phyloP scores from a whole-genome alignment of 1,139 yeast species.

The Arxiozyma heterogenica region DNA sequence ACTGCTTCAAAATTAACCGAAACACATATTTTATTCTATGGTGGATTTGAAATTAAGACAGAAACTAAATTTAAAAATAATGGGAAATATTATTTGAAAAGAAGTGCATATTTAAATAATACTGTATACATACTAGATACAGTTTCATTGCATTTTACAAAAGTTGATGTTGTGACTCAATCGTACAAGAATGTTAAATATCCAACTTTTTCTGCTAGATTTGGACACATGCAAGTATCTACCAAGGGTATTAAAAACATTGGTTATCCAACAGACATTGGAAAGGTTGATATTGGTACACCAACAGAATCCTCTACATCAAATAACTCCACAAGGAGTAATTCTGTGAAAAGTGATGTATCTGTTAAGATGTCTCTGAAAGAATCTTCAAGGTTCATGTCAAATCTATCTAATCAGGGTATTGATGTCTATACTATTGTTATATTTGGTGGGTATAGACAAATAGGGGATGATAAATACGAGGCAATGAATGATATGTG shows the following conservation, averaged over 20 bases:
- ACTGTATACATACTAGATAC: constrained; percentile 38
- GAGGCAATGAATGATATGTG: constrained; percentile 40
- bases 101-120: constrained; percentile 32
- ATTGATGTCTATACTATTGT: constrained; percentile 25
- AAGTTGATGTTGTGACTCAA: constrained; percentile 34
- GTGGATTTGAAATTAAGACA: constrained; percentile 39
- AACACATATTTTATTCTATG: constrained; percentile 37
- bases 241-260: constrained; percentile 1
- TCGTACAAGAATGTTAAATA: constrained; percentile 33
- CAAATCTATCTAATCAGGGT: constrained; percentile 5
- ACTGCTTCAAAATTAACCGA: constrained; percentile 33
- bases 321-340: background rate
- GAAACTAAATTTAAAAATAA: constrained; percentile 23
- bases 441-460: constrained; percentile 39
- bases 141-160: constrained; percentile 31
- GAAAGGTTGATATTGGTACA: background rate
- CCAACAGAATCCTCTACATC: background rate
- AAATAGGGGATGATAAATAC: constrained; percentile 26
- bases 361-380: background rate
- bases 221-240: constrained; percentile 37
- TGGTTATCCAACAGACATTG: background rate
- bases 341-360: background rate
- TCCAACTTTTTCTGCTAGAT: constrained; percentile 37
- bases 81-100: constrained; percentile 29
- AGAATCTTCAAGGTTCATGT: background rate